Evolutionary conservation across 1,284 basidiomycete genomes (phyloP).

Genomic region (Tilletia caries): DNA sequence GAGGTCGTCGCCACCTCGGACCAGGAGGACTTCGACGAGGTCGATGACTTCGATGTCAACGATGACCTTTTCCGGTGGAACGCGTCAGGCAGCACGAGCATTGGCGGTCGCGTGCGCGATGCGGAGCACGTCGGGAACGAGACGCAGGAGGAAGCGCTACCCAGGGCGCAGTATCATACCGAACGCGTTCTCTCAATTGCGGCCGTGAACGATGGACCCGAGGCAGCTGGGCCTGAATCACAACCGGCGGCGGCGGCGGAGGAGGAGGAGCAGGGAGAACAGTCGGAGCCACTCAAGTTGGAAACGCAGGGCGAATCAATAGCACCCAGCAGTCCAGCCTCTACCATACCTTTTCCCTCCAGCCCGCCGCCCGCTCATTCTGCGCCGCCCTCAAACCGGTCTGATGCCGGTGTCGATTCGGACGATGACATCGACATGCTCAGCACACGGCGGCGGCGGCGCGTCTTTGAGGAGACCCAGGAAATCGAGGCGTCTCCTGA

Average conservation of each 20-base stretch:
- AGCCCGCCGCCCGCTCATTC: neutral
- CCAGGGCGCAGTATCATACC: no score
- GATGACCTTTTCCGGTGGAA: neutral
- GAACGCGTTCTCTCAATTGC: no score
- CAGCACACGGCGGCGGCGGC: neutral
- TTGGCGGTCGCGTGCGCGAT: neutral
- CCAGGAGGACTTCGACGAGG: constrained; percentile 12
- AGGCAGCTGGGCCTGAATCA: no score
- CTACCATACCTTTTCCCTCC: neutral
- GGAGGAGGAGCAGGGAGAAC: neutral
- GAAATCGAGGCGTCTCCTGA: neutral
- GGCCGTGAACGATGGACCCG: no score
- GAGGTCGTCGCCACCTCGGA: constrained; percentile 4
- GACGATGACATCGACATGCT: constrained; percentile 8
- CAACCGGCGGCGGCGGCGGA: no score
- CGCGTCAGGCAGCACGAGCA: neutral
- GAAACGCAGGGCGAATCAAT: no score
- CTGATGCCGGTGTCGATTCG: neutral
- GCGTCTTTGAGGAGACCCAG: neutral
- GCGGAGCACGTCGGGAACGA: no score
- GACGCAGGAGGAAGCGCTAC: no score
- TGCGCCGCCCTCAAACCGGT: neutral
- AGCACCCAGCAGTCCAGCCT: neutral
- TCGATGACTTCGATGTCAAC: neutral
- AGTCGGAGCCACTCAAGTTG: neutral